A percentile compares a stretch with the other conserved stretches of the same genome.
These are phyloP conservation scores for Abrus precatorius DNA, from an alignment of 306 rosid species.

Conservation along the genomic window DNA sequence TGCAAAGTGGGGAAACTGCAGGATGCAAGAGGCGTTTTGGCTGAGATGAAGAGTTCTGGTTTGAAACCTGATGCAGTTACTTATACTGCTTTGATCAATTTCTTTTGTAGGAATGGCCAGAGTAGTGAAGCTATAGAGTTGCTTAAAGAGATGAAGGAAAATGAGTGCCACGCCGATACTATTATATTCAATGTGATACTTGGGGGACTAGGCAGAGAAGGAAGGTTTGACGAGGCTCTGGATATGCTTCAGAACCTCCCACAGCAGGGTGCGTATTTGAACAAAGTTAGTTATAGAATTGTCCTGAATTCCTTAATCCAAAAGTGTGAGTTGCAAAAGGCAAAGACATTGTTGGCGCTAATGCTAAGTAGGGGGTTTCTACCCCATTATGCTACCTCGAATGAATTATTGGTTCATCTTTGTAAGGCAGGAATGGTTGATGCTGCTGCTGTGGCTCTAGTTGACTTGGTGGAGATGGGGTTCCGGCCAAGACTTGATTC, in stretches of 20 bases:
- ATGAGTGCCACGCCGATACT: conserved; percentile 64
- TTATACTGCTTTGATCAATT: conserved; percentile 76
- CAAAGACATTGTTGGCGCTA: conserved; percentile 62
- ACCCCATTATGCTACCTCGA: conserved; percentile 89
- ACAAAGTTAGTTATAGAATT: conserved; percentile 85
- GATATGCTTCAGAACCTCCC: conserved; percentile 79
- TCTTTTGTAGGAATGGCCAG: conserved; percentile 67
- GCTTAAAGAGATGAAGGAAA: conserved; percentile 79
- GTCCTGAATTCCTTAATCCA: conserved; percentile 73
- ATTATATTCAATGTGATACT: conserved; percentile 80
- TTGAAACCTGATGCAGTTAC: conserved; percentile 74
- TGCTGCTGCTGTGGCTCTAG: conserved; percentile 64
- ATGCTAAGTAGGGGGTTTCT: conserved; percentile 80
- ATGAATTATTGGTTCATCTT: conserved; percentile 72
- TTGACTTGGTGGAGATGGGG: conserved; percentile 75
- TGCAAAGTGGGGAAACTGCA: conserved; percentile 65
- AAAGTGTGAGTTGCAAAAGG: conserved; percentile 69
- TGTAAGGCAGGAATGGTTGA: conserved; percentile 77
- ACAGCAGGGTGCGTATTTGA: conserved; percentile 76
- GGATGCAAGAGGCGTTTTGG: conserved; percentile 67
- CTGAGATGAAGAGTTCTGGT: conserved; percentile 69
- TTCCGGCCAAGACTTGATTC: conserved; percentile 73
- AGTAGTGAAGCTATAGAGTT: conserved; percentile 69
- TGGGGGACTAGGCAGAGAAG: conserved; percentile 81
- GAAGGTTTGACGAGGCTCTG: conserved; percentile 72